Conservation (phyloP, 768 basidiomycete genomes). For the Panus rudis region DNA sequence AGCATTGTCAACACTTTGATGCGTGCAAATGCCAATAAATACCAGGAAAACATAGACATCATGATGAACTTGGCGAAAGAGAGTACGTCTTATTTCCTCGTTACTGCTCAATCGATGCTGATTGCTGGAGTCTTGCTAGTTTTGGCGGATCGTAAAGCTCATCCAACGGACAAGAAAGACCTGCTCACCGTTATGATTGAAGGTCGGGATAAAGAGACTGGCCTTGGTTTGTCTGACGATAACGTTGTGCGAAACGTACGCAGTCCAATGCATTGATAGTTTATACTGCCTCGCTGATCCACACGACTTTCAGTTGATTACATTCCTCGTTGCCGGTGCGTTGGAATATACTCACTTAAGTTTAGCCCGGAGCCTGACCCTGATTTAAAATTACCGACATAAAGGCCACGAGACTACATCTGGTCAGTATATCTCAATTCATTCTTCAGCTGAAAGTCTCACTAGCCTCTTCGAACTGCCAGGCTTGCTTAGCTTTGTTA, state of each 20-base stretch:
- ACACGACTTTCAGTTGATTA: conserved; percentile 30
- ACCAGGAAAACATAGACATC: conserved; percentile 30
- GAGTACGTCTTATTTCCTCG: too few relatives aligned
- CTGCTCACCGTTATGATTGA: conserved; percentile 39
- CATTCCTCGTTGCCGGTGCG: conserved; percentile 43
- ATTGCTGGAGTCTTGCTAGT: too few relatives aligned
- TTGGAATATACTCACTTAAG: too few relatives aligned
- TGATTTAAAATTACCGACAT: too few relatives aligned
- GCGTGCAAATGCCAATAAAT: conserved; percentile 28
- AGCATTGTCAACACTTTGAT: conserved; percentile 29
- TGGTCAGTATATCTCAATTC: too few relatives aligned
- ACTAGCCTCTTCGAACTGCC: too few relatives aligned
- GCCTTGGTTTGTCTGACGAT: conserved; percentile 31
- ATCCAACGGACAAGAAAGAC: conserved; percentile 35
- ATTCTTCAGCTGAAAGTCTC: too few relatives aligned
- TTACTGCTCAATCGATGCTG: too few relatives aligned
- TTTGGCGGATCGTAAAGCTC: conserved; percentile 30
- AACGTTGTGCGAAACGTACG: conserved; percentile 36
- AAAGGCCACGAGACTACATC: conserved; percentile 34
- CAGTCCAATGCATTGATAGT: background rate
- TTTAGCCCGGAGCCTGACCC: too few relatives aligned
- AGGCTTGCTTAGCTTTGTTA: conserved; percentile 35
- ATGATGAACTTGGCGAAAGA: conserved; percentile 34
- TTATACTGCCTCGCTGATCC: background rate
- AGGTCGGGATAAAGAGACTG: conserved; percentile 38